Evolutionary conservation across 345 rosid genomes (phyloP).

Genomic region (Litchi chinensis): DNA sequence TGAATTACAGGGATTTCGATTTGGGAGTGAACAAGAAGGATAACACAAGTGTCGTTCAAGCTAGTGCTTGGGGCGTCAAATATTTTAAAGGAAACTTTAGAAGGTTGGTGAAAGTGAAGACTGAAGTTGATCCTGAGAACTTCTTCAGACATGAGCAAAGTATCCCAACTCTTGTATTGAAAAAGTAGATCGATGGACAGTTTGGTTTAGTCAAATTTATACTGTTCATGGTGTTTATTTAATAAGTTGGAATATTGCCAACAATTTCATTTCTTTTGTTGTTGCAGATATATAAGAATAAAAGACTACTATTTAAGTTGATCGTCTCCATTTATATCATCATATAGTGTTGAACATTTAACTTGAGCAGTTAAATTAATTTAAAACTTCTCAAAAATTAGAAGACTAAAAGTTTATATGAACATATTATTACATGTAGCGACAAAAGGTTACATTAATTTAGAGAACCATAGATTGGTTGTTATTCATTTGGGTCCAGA

Average conservation of each 20-base stretch:
- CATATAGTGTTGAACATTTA: too few species aligned
- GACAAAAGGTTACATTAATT: too few species aligned
- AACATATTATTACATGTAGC: too few species aligned
- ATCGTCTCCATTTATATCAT: too few species aligned
- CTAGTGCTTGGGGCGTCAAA: constrained; percentile 45
- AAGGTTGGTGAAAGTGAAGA: constrained; percentile 50
- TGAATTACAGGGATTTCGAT: constrained; percentile 73
- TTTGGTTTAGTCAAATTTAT: neutral
- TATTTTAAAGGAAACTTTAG: constrained; percentile 54
- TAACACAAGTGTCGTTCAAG: constrained; percentile 34
- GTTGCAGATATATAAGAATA: too few species aligned
- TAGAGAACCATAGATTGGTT: too few species aligned
- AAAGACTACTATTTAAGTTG: too few species aligned
- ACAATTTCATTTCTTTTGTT: too few species aligned
- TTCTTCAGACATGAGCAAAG: constrained; percentile 70
- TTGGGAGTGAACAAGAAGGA: constrained; percentile 43
- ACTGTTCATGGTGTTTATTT: neutral
- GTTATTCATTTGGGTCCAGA: too few species aligned
- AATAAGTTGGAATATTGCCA: neutral
- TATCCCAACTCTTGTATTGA: constrained; percentile 38
- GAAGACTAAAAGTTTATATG: too few species aligned
- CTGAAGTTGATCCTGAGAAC: constrained; percentile 52
- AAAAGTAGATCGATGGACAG: neutral
- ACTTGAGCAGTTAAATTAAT: too few species aligned
- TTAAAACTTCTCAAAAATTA: too few species aligned